phyloP scores from a whole-genome alignment of 257 asterid genomes.

The Solanum sparsipilum region DNA sequence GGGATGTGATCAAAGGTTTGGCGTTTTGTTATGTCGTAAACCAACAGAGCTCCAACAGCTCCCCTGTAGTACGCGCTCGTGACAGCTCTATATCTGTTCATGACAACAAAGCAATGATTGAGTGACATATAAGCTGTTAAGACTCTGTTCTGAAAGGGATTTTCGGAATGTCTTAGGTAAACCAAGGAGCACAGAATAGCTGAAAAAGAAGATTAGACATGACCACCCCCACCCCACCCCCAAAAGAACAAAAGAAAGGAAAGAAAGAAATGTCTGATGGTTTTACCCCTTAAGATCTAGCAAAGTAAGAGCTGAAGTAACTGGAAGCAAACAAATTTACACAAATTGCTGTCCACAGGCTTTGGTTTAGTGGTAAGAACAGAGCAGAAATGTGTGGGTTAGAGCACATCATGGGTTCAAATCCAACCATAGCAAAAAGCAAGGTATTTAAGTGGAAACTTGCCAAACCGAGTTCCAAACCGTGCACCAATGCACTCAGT shows the following conservation, averaged over 20 bases:
- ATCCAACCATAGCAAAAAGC: neutral
- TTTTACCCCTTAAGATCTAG: neutral
- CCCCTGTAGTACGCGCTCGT: constrained; percentile 84
- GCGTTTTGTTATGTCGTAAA: constrained; percentile 63
- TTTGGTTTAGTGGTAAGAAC: neutral
- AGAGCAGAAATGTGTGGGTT: neutral
- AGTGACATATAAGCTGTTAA: neutral
- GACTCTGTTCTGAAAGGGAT: neutral
- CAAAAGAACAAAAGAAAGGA: neutral
- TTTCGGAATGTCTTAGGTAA: neutral
- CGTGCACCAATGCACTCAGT: neutral
- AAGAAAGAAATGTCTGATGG: neutral
- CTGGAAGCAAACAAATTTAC: neutral
- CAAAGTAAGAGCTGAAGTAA: neutral
- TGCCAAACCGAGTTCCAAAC: neutral
- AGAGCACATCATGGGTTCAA: neutral
- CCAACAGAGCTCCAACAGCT: constrained; percentile 77
- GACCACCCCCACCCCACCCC: neutral
- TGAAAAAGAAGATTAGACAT: neutral
- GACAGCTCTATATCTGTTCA: constrained; percentile 67
- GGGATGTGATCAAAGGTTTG: constrained; percentile 74
- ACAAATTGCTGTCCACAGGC: neutral
- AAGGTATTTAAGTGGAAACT: neutral
- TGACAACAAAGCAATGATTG: neutral
- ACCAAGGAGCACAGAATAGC: neutral